Evolutionary conservation across 257 asterid genomes (phyloP), one percentile per base, ranked within the genome.

Genomic region (Jaltomata sinuosa): DNA sequence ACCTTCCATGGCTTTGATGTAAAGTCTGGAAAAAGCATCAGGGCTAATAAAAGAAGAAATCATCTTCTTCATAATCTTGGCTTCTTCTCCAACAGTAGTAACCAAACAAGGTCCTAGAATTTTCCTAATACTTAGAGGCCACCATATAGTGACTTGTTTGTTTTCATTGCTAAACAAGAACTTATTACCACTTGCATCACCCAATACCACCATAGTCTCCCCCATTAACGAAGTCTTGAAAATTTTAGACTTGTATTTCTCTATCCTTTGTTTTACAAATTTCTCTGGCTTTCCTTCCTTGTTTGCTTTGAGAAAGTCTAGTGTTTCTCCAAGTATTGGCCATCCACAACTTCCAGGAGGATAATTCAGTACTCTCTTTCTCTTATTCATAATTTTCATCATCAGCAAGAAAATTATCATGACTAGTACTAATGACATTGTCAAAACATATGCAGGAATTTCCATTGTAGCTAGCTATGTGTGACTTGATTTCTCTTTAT

Each of bases 31-130:
- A 81, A 93, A 87, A 1, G 95, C 97, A 83, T 92, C 97, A 0
- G 96, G 96, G 21, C 87, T 88, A 42, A 94, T 77, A 78, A 92
- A 94, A 84, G 85, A 83, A 1, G 93, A 86, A 65, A 92, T 86
- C 91, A 91, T 83, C 89, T 88, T 90, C 89, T 94, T 89, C 92
- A 88, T 92, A 72, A 40, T 88, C 84, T 86, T 90, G 5, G 95
- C 97, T 81, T 94, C 93, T 0, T 91, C 93, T 5, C 96, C 95
- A 3, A 82, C 86, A 34, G 86, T 85, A 1, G 93, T 92, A 2
- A 92, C 80, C 42, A 93, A 27, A 72, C 96, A 89, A 19, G 81
- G 85, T 8, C 94, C 94, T 0, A 94, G 89, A 85, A 93, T 81
- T 83, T 79, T 82, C 64, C 90, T 89, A 21, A 90, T 89, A 1